Conservation (phyloP, 2,329 filamentous ascomycete species). For the Trichoderma arundinaceum region DNA sequence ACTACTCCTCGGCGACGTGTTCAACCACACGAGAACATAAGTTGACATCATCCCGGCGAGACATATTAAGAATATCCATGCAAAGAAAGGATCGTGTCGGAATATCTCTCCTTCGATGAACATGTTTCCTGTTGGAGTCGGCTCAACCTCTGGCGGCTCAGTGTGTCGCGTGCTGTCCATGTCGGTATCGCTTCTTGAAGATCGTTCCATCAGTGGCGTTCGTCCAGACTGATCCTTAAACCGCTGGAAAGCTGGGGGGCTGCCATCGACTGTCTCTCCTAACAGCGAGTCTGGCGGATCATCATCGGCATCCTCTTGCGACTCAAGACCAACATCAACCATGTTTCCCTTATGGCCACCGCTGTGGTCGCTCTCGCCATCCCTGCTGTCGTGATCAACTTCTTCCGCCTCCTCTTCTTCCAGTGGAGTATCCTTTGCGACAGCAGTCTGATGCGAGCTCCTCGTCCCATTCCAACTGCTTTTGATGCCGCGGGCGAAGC, state of each 20-base stretch:
- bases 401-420: constrained; percentile 56
- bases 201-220: constrained; percentile 49
- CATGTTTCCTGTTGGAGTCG: constrained; percentile 53
- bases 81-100: constrained; percentile 88
- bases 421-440: constrained; percentile 43
- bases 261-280: constrained; percentile 58
- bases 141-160: constrained; percentile 47
- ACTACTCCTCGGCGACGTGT: constrained; percentile 75
- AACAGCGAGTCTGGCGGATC: constrained; percentile 67
- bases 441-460: constrained; percentile 44
- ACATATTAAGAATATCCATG: constrained; percentile 84
- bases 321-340: constrained; percentile 86
- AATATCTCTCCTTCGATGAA: constrained; percentile 71
- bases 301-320: constrained; percentile 61
- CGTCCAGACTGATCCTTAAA: constrained; percentile 54
- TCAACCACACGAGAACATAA: constrained; percentile 86
- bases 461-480: constrained; percentile 68
- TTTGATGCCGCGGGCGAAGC: constrained; percentile 60
- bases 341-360: constrained; percentile 65
- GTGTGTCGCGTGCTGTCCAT: constrained; percentile 48
- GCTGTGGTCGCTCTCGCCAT: constrained; percentile 41
- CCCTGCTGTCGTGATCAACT: constrained; percentile 44
- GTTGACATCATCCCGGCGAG: constrained; percentile 85
- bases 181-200: constrained; percentile 56
- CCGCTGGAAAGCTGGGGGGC: constrained; percentile 66